A percentile compares a stretch with the other conserved stretches of the same genome.
phyloP scores from a whole-genome alignment of 495 filamentous ascomycete genomes.

The Xylaria intraflava region DNA sequence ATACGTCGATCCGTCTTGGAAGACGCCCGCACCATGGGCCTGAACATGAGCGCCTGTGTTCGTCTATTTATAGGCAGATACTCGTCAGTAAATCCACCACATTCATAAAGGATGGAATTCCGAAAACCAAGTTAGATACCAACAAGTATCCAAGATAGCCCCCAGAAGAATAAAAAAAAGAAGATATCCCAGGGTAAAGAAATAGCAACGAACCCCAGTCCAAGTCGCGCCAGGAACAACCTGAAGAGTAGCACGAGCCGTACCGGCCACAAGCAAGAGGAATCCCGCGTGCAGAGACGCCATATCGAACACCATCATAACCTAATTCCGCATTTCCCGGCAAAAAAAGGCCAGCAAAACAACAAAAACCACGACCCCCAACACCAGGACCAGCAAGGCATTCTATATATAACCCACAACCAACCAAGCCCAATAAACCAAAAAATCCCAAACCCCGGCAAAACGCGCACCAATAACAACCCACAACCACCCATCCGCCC shows the following conservation, averaged over 20 bases:
- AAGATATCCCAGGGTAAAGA: no score
- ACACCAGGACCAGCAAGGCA: no score
- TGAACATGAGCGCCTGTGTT: conserved; percentile 52
- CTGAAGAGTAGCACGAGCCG: conserved; percentile 25
- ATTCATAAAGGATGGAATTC: neutral
- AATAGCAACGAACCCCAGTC: conserved; percentile 33
- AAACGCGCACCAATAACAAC: conserved; percentile 8
- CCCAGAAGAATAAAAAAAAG: no score
- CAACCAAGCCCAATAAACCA: no score
- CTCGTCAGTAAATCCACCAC: neutral
- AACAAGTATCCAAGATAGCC: no score
- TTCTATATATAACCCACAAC: no score
- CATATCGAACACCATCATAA: conserved; percentile 6
- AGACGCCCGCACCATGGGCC: conserved; percentile 52
- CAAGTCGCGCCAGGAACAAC: conserved; percentile 46
- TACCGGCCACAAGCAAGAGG: conserved; percentile 5
- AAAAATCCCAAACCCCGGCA: neutral
- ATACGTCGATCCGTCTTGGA: conserved; percentile 49
- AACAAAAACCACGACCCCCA: no score
- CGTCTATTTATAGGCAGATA: conserved; percentile 22
- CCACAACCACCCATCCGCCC: neutral
- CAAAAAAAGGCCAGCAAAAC: no score
- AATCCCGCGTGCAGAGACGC: neutral
- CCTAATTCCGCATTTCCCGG: neutral
- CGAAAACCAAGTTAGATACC: no score